Evolutionary conservation across 2,329 filamentous ascomycete species (phyloP).

Genomic region (Colletotrichum sojae): DNA sequence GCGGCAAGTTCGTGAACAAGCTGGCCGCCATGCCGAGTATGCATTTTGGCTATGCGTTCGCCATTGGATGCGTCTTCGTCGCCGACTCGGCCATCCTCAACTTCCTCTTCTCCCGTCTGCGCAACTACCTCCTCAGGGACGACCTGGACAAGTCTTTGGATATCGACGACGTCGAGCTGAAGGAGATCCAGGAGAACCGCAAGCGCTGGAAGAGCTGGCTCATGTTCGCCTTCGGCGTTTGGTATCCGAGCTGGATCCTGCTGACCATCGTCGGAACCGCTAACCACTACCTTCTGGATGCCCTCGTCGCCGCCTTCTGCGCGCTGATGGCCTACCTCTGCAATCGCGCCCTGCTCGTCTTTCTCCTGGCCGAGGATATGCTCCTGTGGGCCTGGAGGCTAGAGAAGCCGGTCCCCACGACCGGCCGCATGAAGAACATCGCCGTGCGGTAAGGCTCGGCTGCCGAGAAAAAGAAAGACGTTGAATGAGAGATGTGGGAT

Average conservation of each 20-base stretch:
- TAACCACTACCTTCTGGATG: slow-evolving; percentile 77
- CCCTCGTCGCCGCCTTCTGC: slow-evolving; percentile 73
- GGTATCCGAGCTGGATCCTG: slow-evolving; percentile 68
- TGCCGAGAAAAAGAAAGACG: not conserved
- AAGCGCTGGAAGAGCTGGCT: slow-evolving; percentile 47
- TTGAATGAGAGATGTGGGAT: slow-evolving; percentile 19
- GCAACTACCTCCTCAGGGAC: slow-evolving; percentile 35
- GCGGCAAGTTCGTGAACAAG: slow-evolving; percentile 70
- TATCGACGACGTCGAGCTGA: slow-evolving; percentile 41
- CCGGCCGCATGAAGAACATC: slow-evolving; percentile 49
- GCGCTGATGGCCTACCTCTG: slow-evolving; percentile 71
- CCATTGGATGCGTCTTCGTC: slow-evolving; percentile 66
- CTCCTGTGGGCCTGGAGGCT: slow-evolving; percentile 73
- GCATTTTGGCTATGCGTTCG: slow-evolving; percentile 70
- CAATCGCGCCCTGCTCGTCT: slow-evolving; percentile 68
- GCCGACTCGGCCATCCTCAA: slow-evolving; percentile 66
- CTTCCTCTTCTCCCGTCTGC: slow-evolving; percentile 48
- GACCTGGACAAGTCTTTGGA: slow-evolving; percentile 39
- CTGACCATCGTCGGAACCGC: slow-evolving; percentile 73
- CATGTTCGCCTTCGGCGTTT: slow-evolving; percentile 58
- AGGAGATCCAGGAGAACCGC: slow-evolving; percentile 43
- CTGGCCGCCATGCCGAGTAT: slow-evolving; percentile 71
- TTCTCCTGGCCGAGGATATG: slow-evolving; percentile 76
- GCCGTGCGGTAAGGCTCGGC: slow-evolving; percentile 23
- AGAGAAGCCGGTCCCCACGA: slow-evolving; percentile 73